Percentiles rank a stretch among this genome's conserved stretches.
These are phyloP conservation scores for Rhizopogon vinicolor DNA, from an alignment of 768 basidiomycete species.

Conservation along the genomic window DNA sequence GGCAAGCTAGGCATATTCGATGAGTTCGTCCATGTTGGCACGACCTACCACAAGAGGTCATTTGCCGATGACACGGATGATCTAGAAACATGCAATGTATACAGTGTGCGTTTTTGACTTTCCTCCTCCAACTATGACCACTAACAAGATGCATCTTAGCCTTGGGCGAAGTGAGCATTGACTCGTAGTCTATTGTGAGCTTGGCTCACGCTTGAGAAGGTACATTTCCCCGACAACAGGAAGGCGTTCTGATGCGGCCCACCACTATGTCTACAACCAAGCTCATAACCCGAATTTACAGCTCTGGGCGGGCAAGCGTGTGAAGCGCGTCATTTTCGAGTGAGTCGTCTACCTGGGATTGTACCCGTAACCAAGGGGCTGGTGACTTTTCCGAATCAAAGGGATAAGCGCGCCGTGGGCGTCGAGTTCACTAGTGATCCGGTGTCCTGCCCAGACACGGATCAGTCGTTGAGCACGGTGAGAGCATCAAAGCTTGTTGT, in stretches of 20 bases:
- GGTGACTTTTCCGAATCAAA: constrained; percentile 4
- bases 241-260: constrained; percentile 27
- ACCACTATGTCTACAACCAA: constrained; percentile 33
- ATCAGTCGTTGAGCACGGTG: constrained; percentile 9
- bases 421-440: constrained; percentile 31
- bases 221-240: constrained; percentile 45
- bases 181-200: too few species aligned
- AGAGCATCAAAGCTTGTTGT: constrained; percentile 33
- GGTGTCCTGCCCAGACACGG: constrained; percentile 14
- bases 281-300: constrained; percentile 25
- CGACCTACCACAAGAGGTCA: constrained; percentile 41
- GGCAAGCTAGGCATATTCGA: constrained; percentile 19
- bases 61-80: constrained; percentile 44
- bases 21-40: constrained; percentile 44
- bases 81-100: constrained; percentile 26
- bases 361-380: neutral
- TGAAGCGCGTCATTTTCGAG: constrained; percentile 33
- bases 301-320: constrained; percentile 26
- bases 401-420: constrained; percentile 32
- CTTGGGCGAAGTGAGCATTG: constrained; percentile 12
- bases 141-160: constrained; percentile 5
- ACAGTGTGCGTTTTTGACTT: constrained; percentile 12
- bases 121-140: neutral
- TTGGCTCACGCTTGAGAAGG: constrained; percentile 26
- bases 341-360: constrained; percentile 9